These are phyloP conservation scores for Diaporthe sp. DNA, from an alignment of 2,329 filamentous ascomycete species.

Conservation along the genomic window DNA sequence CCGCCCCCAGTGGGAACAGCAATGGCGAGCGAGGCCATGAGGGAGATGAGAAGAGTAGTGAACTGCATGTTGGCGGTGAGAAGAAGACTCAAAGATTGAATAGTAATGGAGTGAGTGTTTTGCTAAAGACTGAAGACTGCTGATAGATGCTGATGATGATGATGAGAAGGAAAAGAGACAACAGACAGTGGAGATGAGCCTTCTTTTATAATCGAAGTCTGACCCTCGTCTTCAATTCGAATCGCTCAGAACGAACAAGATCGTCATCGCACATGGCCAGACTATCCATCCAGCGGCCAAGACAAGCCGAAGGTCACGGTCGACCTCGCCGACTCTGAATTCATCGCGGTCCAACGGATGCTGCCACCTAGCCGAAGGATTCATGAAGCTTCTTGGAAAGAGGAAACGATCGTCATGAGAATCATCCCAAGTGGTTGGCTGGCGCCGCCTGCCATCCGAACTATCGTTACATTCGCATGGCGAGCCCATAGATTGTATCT, in stretches of 20 bases:
- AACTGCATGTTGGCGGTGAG: constrained; percentile 35
- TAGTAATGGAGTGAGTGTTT: constrained; percentile 12
- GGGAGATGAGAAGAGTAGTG: constrained; percentile 23
- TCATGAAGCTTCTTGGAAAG: constrained; percentile 17
- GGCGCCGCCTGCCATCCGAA: neutral
- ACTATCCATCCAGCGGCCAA: neutral
- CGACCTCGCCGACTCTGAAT: neutral
- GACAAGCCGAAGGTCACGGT: neutral
- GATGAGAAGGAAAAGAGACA: constrained; percentile 1
- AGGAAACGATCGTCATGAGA: constrained; percentile 7
- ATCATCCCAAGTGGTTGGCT: neutral
- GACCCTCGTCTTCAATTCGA: neutral
- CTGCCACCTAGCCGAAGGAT: constrained; percentile 6
- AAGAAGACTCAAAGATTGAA: constrained; percentile 4
- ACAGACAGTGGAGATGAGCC: neutral
- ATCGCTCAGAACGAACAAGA: constrained; percentile 1
- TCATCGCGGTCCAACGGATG: constrained; percentile 20
- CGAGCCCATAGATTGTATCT: neutral
- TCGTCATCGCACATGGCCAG: constrained; percentile 3
- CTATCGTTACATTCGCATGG: constrained; percentile 11
- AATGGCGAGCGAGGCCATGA: constrained; percentile 40
- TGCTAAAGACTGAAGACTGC: constrained; percentile 3
- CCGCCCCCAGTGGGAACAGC: constrained; percentile 13
- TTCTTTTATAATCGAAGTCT: neutral
- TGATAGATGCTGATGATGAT: constrained; percentile 20